phyloP scores from a whole-genome alignment of 1,284 basidiomycete species.

The Malassezia brasiliensis region DNA sequence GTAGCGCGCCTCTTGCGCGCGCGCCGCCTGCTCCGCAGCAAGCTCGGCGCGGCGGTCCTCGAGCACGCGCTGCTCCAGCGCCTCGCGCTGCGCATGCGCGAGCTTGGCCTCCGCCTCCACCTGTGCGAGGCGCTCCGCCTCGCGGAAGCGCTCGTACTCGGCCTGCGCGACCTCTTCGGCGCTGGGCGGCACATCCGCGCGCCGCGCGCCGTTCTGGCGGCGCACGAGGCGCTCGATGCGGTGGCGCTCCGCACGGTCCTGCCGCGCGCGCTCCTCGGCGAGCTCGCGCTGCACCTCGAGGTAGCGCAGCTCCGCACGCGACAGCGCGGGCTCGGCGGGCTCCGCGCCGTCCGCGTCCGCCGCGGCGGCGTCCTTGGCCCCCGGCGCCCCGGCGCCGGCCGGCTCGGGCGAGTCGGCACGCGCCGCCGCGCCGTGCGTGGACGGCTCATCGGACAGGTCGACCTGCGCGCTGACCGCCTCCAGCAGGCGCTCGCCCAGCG shows the following conservation, averaged over 20 bases:
- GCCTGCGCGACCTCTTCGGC: constrained; percentile 1
- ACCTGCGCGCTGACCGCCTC: neutral
- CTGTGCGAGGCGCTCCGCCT: neutral
- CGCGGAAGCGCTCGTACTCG: constrained; percentile 1
- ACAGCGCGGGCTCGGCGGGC: neutral
- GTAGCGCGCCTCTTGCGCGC: neutral
- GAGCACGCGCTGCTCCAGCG: neutral
- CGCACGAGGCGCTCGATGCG: constrained; percentile 1
- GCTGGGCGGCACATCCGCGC: neutral
- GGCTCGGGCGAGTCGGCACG: neutral
- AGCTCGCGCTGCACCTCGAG: constrained; percentile 7
- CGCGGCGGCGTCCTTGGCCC: neutral
- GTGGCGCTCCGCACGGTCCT: constrained; percentile 9
- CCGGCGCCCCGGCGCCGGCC: too few species aligned
- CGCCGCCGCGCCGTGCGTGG: neutral
- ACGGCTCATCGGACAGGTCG: neutral
- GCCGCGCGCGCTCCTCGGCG: constrained; percentile 5
- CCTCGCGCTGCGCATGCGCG: neutral
- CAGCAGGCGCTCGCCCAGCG: neutral
- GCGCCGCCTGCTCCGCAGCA: neutral
- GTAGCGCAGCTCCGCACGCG: constrained; percentile 3
- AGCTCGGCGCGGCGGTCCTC: neutral
- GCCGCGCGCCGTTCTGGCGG: neutral
- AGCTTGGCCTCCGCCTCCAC: neutral
- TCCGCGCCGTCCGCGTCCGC: neutral